Evolutionary conservation across 768 basidiomycete genomes (phyloP).

Genomic region (Lactifluus piperatus): DNA sequence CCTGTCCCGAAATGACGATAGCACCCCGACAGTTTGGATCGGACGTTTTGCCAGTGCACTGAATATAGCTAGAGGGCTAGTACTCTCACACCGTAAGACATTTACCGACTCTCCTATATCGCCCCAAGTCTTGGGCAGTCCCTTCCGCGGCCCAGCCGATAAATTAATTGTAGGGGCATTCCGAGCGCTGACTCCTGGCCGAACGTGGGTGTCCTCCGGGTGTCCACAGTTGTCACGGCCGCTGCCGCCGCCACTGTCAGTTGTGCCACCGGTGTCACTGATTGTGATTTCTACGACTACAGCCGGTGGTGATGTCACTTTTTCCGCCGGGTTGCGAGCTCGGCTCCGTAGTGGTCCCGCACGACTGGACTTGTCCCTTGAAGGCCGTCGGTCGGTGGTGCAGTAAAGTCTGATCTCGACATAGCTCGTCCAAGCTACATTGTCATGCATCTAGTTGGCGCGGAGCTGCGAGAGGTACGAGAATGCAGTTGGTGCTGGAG

Average conservation of each 20-base stretch:
- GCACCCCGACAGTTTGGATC: no score
- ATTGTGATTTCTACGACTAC: background rate
- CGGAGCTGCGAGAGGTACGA: conserved; percentile 90
- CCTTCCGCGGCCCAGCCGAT: background rate
- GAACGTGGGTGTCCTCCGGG: no score
- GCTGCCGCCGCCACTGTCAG: no score
- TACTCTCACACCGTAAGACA: no score
- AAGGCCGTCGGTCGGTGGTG: conserved; percentile 37
- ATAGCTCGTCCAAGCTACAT: conserved; percentile 67
- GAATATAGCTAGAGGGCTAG: no score
- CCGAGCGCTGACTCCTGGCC: no score
- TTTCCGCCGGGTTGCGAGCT: conserved; percentile 4
- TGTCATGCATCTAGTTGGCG: conserved; percentile 76
- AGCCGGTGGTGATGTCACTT: background rate
- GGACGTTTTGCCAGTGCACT: no score
- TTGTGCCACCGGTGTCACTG: background rate
- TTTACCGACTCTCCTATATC: no score
- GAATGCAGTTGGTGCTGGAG: conserved; percentile 81
- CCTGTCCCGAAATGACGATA: no score
- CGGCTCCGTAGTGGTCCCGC: background rate
- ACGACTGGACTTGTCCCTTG: background rate
- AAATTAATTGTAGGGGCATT: conserved; percentile 17
- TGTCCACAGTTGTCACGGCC: background rate
- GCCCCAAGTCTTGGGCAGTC: no score
- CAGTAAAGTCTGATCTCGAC: conserved; percentile 77